Evolutionary conservation across 228 moss, liverwort and hornwort species (phyloP).

Genomic region (Sphagnum magellanicum): DNA sequence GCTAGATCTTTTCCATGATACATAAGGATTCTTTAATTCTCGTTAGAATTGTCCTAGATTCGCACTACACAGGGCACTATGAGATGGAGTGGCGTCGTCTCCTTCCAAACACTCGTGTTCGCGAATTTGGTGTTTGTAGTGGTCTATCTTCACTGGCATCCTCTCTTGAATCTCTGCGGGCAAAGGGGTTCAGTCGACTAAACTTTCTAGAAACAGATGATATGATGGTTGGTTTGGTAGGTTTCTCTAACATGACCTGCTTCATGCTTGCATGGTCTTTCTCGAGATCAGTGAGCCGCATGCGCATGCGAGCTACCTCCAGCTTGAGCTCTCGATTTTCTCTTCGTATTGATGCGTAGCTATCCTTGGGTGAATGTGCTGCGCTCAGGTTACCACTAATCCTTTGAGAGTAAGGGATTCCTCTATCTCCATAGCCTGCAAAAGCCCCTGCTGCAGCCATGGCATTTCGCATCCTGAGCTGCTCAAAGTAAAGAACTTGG

Average conservation of each 20-base stretch:
- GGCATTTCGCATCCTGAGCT: slow-evolving; percentile 60
- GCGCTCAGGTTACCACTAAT: slow-evolving; percentile 49
- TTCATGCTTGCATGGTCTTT: slow-evolving; percentile 62
- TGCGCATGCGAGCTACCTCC: slow-evolving; percentile 62
- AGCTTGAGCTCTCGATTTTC: slow-evolving; percentile 62
- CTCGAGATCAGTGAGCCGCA: slow-evolving; percentile 59
- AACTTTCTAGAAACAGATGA: slow-evolving; percentile 50
- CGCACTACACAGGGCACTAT: slow-evolving; percentile 6
- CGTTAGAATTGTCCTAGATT: too few species aligned
- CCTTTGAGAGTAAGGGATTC: slow-evolving; percentile 36
- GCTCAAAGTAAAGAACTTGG: slow-evolving; percentile 70
- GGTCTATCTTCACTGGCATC: slow-evolving; percentile 26
- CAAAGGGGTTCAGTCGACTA: slow-evolving; percentile 57
- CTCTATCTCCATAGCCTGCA: slow-evolving; percentile 34
- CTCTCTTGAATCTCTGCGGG: slow-evolving; percentile 48
- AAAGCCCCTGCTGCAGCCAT: slow-evolving; percentile 39
- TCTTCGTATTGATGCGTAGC: slow-evolving; percentile 42
- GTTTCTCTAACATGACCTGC: slow-evolving; percentile 42
- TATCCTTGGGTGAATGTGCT: slow-evolving; percentile 47
- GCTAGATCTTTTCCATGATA: too few species aligned
- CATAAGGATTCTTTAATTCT: too few species aligned
- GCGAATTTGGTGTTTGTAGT: slow-evolving; percentile 34
- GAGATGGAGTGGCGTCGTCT: slow-evolving; percentile 61
- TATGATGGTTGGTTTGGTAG: slow-evolving; percentile 32
- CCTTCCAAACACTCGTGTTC: slow-evolving; percentile 35